Conservation (phyloP, 108 stramenopile genomes). For the Skeletonema tropicum region DNA sequence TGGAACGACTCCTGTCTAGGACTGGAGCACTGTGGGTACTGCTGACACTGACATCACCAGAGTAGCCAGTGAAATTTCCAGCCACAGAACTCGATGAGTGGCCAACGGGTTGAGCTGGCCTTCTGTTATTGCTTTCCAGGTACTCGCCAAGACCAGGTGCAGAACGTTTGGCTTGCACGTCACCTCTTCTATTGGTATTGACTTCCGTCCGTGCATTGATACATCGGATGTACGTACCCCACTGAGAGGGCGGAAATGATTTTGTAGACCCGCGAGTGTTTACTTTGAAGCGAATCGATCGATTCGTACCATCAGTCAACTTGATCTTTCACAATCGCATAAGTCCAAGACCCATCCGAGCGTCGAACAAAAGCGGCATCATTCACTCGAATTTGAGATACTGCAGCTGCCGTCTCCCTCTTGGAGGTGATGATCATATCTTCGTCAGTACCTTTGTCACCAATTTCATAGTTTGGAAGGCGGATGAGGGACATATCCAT, state of each 20-base stretch:
- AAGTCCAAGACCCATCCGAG: constrained; percentile 51
- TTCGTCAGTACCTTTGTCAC: constrained; percentile 43
- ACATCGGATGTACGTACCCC: constrained; percentile 36
- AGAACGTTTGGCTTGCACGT: constrained; percentile 15
- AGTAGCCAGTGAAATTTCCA: constrained; percentile 8
- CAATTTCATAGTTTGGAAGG: constrained; percentile 32
- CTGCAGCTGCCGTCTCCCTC: constrained; percentile 26
- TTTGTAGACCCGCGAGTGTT: constrained; percentile 46
- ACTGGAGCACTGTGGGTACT: constrained; percentile 39
- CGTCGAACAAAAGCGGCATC: constrained; percentile 50
- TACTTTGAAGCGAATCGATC: constrained; percentile 42
- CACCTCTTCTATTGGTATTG: constrained; percentile 10
- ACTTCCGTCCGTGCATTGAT: neutral
- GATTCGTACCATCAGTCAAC: constrained; percentile 25
- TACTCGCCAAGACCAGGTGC: constrained; percentile 21
- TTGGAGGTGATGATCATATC: constrained; percentile 46
- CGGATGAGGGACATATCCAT: constrained; percentile 18
- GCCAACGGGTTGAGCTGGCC: constrained; percentile 1
- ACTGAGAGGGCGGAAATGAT: constrained; percentile 38
- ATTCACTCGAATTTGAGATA: constrained; percentile 16
- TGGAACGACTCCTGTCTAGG: constrained; percentile 8
- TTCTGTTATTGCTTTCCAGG: constrained; percentile 17
- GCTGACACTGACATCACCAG: constrained; percentile 30
- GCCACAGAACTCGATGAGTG: constrained; percentile 28
- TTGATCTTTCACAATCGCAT: constrained; percentile 39